A percentile compares a stretch with the other conserved stretches of the same genome.
phyloP scores from a whole-genome alignment of 2,329 filamentous ascomycete species.

The Cadophora malorum region DNA sequence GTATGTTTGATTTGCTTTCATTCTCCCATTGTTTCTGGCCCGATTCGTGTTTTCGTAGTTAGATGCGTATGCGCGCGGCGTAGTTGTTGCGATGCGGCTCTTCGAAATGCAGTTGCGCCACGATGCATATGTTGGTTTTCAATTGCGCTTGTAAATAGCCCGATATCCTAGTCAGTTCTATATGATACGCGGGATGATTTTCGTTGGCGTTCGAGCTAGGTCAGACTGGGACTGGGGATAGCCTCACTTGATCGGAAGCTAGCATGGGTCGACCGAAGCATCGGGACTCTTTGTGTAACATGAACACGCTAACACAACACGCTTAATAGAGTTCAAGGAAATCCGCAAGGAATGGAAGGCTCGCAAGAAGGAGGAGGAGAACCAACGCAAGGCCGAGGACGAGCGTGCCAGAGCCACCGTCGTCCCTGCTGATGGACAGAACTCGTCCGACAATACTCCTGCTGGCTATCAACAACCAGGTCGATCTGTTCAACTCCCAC shows the following conservation, averaged over 20 bases:
- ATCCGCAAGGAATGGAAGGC: constrained; percentile 99
- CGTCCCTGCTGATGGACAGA: constrained; percentile 59
- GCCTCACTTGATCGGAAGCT: constrained; percentile 48
- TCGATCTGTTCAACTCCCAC: constrained; percentile 72
- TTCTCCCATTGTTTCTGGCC: constrained; percentile 19
- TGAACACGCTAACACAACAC: constrained; percentile 39
- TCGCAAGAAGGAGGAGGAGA: constrained; percentile 98
- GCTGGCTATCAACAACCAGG: constrained; percentile 56
- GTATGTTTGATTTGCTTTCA: constrained; percentile 60
- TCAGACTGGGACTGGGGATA: constrained; percentile 54
- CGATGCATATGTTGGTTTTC: constrained; percentile 25
- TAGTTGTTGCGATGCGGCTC: constrained; percentile 5
- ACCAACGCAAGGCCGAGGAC: constrained; percentile 86
- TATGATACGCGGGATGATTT: constrained; percentile 38
- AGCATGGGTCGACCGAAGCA: constrained; percentile 48
- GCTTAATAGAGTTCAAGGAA: constrained; percentile 87
- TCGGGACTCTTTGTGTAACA: constrained; percentile 43
- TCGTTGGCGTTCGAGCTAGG: constrained; percentile 55
- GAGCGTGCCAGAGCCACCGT: constrained; percentile 75
- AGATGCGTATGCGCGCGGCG: background rate
- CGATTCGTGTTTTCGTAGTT: background rate
- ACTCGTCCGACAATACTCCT: constrained; percentile 58
- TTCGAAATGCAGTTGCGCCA: constrained; percentile 5
- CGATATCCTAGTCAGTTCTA: constrained; percentile 25
- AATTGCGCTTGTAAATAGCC: constrained; percentile 32